Conservation (phyloP, 768 basidiomycete species). For the Boletus barrowsii region DNA sequence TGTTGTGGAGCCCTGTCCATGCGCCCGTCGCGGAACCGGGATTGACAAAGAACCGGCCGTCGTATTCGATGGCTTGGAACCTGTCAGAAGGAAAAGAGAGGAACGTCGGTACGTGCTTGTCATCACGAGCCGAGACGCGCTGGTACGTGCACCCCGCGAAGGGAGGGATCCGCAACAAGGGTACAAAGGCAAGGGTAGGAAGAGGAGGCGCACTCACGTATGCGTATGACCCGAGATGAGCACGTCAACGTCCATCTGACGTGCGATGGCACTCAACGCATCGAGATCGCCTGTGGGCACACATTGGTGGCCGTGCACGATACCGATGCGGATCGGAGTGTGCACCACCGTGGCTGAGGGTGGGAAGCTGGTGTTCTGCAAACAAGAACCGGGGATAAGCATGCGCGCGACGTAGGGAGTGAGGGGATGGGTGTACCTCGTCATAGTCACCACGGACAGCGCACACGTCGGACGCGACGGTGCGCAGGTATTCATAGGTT, state of each 20-base stretch:
- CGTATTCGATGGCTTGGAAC: conserved; percentile 92
- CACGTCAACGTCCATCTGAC: conserved; percentile 98
- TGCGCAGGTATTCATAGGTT: conserved; percentile 93
- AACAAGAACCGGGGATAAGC: background rate
- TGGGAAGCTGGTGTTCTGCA: conserved; percentile 68
- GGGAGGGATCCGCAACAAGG: too few species aligned
- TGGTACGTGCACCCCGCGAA: background rate
- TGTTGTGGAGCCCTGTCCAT: conserved; percentile 61
- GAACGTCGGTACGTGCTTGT: background rate
- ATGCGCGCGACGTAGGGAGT: background rate
- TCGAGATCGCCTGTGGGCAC: conserved; percentile 91
- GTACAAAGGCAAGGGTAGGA: background rate
- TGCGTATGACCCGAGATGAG: conserved; percentile 93
- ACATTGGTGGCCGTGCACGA: conserved; percentile 92
- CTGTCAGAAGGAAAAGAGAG: conserved; percentile 35
- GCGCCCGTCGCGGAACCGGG: conserved; percentile 95
- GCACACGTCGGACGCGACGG: conserved; percentile 89
- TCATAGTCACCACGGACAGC: conserved; percentile 95
- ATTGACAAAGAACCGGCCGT: conserved; percentile 91
- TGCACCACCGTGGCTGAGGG: conserved; percentile 78
- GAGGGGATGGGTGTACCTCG: conserved; percentile 54
- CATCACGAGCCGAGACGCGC: background rate
- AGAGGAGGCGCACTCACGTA: conserved; percentile 52
- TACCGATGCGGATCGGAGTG: conserved; percentile 83
- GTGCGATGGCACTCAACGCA: conserved; percentile 79